Base-by-base conservation (phyloP, 2,329 filamentous ascomycete genomes). In the Penicillium griseofulvum region DNA sequence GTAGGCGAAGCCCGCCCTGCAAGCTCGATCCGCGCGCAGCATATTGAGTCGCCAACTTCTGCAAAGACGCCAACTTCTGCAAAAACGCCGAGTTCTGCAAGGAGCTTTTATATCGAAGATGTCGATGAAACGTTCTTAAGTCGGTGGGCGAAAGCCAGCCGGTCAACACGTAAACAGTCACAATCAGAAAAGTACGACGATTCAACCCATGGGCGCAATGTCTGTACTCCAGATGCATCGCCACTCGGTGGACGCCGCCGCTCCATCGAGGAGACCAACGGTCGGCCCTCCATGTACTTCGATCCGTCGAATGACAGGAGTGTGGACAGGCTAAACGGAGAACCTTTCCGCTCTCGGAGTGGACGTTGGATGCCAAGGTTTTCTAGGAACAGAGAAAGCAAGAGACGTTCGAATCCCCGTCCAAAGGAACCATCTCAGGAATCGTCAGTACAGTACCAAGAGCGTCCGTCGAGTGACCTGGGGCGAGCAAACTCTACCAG, bases 401-500 rank as follows among this genome's bases (percentile, higher is more conserved):
- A 50, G 29, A 51, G 49, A 17, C 26, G 50, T 14, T 57, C 56
- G 5, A 56, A 44, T 26, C 3, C 33, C 3, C 55, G 34, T n/a
- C 47, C 38, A 19, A 53, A 60, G 42, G 55, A 61, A 19, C 26
- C 22, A 19, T 60, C 56, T 2, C 34, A 61, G 17, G 29, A 44
- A 22, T 62, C 59, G 8, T 54, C 55, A 3, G 46, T 49, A 16
- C 33, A 47, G 4, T 61, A 60, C 41, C 29, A 58, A 14, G 57
- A 57, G 56, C 44, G 44, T 46, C 19, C n/a, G 9, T 58, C 58
- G 1, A 49, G 28, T 42, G 54, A 46, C 17, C 42, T 57, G 31
- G 52, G 53, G 36, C 58, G 63, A 45, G 50, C 50, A 9, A 50
- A 55, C 33, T 63, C 61, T 11, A 62, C 60, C 26, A 60, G 45